Evolutionary conservation across 257 asterid genomes (phyloP).

Genomic region (Oldenlandia corymbosa): DNA sequence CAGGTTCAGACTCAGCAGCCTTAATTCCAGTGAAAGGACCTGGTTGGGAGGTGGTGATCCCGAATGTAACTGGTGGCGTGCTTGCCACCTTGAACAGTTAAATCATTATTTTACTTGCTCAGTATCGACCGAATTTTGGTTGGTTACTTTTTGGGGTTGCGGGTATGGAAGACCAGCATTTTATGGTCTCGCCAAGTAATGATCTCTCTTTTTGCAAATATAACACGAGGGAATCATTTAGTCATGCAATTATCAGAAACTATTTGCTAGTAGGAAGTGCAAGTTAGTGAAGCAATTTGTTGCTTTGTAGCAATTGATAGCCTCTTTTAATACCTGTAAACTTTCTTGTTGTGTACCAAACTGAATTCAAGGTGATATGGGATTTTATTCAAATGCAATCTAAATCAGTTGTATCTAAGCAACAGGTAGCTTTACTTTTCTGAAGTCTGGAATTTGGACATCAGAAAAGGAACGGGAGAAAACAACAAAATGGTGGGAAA

Average conservation of each 20-base stretch:
- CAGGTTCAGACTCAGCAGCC: slow-evolving; percentile 12
- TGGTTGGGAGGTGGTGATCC: slow-evolving; percentile 99
- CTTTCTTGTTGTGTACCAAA: neutral
- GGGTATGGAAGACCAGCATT: slow-evolving; percentile 1
- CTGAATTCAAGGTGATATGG: neutral
- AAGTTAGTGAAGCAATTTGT: slow-evolving; percentile 1
- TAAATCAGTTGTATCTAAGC: too few relatives aligned
- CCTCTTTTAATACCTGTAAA: too few relatives aligned
- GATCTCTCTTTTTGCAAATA: slow-evolving; percentile 18
- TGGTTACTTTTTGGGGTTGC: slow-evolving; percentile 10
- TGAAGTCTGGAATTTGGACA: too few relatives aligned
- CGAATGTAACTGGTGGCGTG: slow-evolving; percentile 72
- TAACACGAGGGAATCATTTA: slow-evolving; percentile 17
- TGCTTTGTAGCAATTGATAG: neutral
- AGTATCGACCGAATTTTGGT: neutral
- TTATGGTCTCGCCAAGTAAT: too few relatives aligned
- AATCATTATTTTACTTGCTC: neutral
- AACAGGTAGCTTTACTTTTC: too few relatives aligned
- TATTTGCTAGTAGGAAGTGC: neutral
- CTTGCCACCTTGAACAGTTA: slow-evolving; percentile 74
- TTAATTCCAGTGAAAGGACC: slow-evolving; percentile 80
- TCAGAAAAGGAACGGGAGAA: too few relatives aligned
- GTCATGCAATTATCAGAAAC: too few relatives aligned
- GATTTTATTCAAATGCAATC: too few relatives aligned
- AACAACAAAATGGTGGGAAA: too few relatives aligned